Base-by-base conservation (phyloP, 495 filamentous ascomycete genomes). In the Letharia columbiana region DNA sequence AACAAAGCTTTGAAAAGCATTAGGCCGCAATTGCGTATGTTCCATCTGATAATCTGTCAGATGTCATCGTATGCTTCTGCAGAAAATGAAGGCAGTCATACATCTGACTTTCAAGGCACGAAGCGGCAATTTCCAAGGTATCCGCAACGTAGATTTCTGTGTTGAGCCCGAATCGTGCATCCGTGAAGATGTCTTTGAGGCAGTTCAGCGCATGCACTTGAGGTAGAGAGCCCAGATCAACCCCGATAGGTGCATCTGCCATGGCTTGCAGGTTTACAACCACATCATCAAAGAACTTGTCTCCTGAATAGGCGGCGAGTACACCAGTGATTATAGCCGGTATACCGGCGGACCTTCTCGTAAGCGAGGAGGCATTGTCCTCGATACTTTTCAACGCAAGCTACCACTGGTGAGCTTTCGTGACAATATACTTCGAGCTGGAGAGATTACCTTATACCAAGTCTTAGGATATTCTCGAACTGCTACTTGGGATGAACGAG, bases 121-220 rank as follows among this genome's bases (percentile, higher is more conserved):
- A 79, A 17, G 89, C 88, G 11, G 91, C 91, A 47, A 96, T 79
- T 47, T 86, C 83, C 23, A 98, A 77, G 13, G 83, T 83, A n/a
- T 82, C 73, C 62, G 89, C 87, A 37, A 98, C 81, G 67, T 90
- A 86, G 2, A 73, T 75, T 66, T 92, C 89, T 0, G 88, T 86
- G 47, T 74, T 71, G 31, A 76, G 74, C 13, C 85, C 86, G 17
- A 96, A 79, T 31, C 84, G 83, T 8, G 89, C 87, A 70, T 88
- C 91, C 44, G 84, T 89, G 72, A 96, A 94, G 9, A 94, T 86
- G 63, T 92, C 89, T 72, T 92, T 91, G 56, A 98, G 75, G 67
- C 88, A 96, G 68, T 98, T 98, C 68, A 96, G 80, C 0, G 93
- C 91, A 71, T 98, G 94, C 3, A 98, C 94, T 76, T 97, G 94